Evolutionary conservation across 1,139 yeast genomes (phyloP), one percentile per base, ranked within the genome.

Genomic region (Taphrina betulina): DNA sequence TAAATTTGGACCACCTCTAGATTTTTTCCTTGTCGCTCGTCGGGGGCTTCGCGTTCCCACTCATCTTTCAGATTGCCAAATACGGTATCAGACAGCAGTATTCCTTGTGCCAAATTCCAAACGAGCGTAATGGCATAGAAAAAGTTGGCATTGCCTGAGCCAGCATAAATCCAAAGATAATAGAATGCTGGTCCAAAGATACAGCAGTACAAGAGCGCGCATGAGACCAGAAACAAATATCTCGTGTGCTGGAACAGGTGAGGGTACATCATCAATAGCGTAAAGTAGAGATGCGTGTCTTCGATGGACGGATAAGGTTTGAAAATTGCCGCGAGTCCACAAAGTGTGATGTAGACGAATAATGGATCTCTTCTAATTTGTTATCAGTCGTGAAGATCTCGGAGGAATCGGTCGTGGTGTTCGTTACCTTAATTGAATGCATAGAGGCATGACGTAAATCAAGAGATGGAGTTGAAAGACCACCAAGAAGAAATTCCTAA

Each of bases 61-160:
- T 89, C 96, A 51, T 73, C 69, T 35, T 85, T 78, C 53, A 92
- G 69, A 62, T 82, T 81, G 1, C 86, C 87, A 96, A 97, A 90
- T 10, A 84, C 71, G 62, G 87, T 78, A 65, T 94, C 98, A 58
- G 85, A 77, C 29, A 89, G 65, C 2, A 87, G 74, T 33, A 87
- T 70, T 0, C 82, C 81, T 64, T 89, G 78, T 2, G 89, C 87
- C 14, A 82, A 73, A 0, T 88, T 83, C 72, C 90, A 85, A 2
- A 85, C 85, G 61, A 92, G 76, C 20, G 94, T 88, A 64, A 92
- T 85, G 53, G 97, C 95, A 72, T 90, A 92, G 73, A 89, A 92
- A 74, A 92, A 92, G 71, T 92, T 92, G 60, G 96, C 83, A 71
- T 92, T 92, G 23, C 97, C 99, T 28, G 94, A 88, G 12, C 96